phyloP scores from a whole-genome alignment of 306 rosid genomes.

The Cucurbita moschata region DNA sequence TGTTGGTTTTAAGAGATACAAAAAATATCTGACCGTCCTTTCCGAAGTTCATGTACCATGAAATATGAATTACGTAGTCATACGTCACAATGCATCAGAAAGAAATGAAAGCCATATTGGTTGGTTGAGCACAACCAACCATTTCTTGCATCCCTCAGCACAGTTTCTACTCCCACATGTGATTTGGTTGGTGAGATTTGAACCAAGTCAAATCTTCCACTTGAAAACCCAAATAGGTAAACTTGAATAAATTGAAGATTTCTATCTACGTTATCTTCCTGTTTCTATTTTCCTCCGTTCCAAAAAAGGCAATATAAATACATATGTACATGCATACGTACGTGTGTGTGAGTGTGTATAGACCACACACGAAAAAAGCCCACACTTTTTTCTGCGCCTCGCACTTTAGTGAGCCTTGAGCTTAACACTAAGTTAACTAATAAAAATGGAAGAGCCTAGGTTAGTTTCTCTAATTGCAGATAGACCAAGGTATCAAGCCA shows the following conservation, averaged over 20 bases:
- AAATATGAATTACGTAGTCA: not conserved
- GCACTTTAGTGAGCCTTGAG: not conserved
- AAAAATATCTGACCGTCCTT: not conserved
- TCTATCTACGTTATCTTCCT: not conserved
- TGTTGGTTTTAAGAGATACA: not conserved
- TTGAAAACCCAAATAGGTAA: not conserved
- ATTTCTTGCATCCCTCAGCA: not conserved
- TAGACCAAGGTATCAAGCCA: not conserved
- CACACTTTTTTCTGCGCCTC: not conserved
- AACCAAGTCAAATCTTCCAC: not conserved
- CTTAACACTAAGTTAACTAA: not conserved
- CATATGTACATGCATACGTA: no score
- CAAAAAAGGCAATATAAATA: not conserved
- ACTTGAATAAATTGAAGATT: not conserved
- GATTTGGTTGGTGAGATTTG: not conserved
- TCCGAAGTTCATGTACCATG: not conserved
- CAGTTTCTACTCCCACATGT: not conserved
- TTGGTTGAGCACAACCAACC: not conserved
- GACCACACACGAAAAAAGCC: no score
- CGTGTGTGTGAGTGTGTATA: no score
- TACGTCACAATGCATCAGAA: not conserved
- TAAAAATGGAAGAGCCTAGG: not conserved
- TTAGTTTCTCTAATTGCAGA: not conserved
- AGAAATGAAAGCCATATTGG: not conserved
- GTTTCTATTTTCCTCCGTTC: not conserved